Base-by-base conservation (phyloP, 805 yeast genomes). In the Saccharomyces eubayanus region DNA sequence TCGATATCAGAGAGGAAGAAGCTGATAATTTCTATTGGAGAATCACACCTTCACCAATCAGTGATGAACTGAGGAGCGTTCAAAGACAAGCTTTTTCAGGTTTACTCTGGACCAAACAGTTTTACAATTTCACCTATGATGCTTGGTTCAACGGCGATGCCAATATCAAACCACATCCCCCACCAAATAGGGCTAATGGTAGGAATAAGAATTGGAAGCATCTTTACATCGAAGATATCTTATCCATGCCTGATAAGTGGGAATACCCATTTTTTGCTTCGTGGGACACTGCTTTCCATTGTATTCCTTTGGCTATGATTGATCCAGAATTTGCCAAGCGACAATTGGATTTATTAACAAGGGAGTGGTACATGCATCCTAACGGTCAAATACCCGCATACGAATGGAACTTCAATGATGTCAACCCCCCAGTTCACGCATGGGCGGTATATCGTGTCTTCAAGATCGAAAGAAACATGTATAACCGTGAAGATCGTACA, bases 331-430 rank as follows among this genome's bases (percentile, higher is more conserved):
- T 88, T 73, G 96, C 97, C 40, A 90, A 90, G 70, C 84, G 82
- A 62, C 97, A 90, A 72, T 77, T 90, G 61, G 96, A 86, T 68
- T 74, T 90, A 53, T 74, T 90, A 67, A 85, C 96, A 28, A 79
- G 96, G 65, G 97, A 90, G 71, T 90, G 97, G 97, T 90, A 91
- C 68, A 89, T 90, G 95, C 96, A 92, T 68, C 97, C 97, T 48
- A 91, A 90, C 68, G 97, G 97, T 11, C 97, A 91, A 70, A 82
- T 90, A 58, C 97, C 97, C 0, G 96, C 97, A 10, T 90, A 90
- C 69, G 97, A 90, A 71, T 90, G 97, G 97, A 91, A 91, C 68
- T 90, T 91, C 65, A 77, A 87, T 57, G 97, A 90, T 69, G 96
- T 92, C 21, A 90, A 90, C 68, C 97, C 97, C 1, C 97, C 97